Evolutionary conservation across 176 grass and related monocot species (phyloP), one percentile per base, ranked within the genome.

Genomic region (Phoenix roebelenii): DNA sequence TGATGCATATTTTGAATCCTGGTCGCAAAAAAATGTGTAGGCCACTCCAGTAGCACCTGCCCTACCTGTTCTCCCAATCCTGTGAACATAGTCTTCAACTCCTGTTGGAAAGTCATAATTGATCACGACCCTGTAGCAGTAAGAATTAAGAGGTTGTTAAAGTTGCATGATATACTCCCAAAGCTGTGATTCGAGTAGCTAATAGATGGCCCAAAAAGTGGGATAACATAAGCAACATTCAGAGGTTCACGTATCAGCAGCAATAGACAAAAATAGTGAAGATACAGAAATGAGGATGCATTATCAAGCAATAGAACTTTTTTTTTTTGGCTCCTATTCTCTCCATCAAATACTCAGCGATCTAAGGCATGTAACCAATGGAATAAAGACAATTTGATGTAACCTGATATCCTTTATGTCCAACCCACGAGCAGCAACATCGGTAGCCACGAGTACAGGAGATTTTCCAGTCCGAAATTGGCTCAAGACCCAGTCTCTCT

Each of bases 61-160:
- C 63, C 87, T 66, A n/a, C 92, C 92, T 18, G 92, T 97, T 30
- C 92, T 90, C 57, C 92, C 92, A 70, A 97, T 97, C 85, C 92
- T 82, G 61, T 97, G 92, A 67, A 97, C 86, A 70, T 97, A 97
- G 55, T 91, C 92, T 52, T 91, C 92, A 54, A 97, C 84, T 54
- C 81, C 92, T 15, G 74, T 88, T 5, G 87, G 86, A 68, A 89
- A 89, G 77, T 85, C 86, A 23, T 89, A 89, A 55, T 89, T 85
- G 54, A 89, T 73, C 32, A 89, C 86, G 9, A 73, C 71, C 59
- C 86, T 89, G 63, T 15, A n/a, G 35, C 35, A 44, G 35, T 44
- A 12, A 9, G 0, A 44, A 44, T 44, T 44, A 44, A 44, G 10
- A 12, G 35, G 35, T 44, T 1, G 35, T 44, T 44, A 35, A 35